Percentiles rank a stretch among this genome's conserved stretches.
Evolutionary conservation across 1,284 basidiomycete genomes (phyloP).

Genomic region (Leccinum proximum): DNA sequence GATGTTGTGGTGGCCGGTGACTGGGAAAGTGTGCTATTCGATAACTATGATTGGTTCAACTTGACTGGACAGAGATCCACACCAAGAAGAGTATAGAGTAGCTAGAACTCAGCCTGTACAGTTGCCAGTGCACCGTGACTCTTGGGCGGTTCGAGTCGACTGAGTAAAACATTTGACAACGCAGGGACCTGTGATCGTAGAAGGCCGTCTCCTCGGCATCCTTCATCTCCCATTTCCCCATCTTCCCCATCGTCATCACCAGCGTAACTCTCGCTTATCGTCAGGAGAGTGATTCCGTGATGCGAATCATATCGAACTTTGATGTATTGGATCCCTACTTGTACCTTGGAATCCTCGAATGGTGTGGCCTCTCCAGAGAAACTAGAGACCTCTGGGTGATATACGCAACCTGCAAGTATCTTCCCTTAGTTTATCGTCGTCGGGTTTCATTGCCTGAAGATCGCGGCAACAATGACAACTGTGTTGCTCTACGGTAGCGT

Average conservation of each 20-base stretch:
- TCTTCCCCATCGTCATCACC: constrained; percentile 76
- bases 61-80: constrained; percentile 82
- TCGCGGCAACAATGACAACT: constrained; percentile 74
- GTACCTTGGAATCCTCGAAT: constrained; percentile 68
- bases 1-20: constrained; percentile 67
- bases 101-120: constrained; percentile 81
- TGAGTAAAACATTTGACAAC: constrained; percentile 79
- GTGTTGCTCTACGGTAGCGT: constrained; percentile 61
- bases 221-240: constrained; percentile 77
- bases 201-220: constrained; percentile 75
- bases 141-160: constrained; percentile 81
- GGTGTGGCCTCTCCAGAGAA: constrained; percentile 68
- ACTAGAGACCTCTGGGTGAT: not conserved
- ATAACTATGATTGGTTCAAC: constrained; percentile 56
- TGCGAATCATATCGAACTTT: constrained; percentile 43
- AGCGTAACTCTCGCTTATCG: constrained; percentile 75
- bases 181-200: constrained; percentile 74
- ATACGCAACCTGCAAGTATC: constrained; percentile 59
- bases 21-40: constrained; percentile 47
- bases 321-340: constrained; percentile 69
- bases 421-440: constrained; percentile 83
- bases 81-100: constrained; percentile 74
- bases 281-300: constrained; percentile 6
- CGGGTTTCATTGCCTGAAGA: constrained; percentile 65
- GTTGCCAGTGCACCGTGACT: constrained; percentile 60